Evolutionary conservation across 108 stramenopile species (phyloP).

Genomic region (Asterionellopsis glacialis): DNA sequence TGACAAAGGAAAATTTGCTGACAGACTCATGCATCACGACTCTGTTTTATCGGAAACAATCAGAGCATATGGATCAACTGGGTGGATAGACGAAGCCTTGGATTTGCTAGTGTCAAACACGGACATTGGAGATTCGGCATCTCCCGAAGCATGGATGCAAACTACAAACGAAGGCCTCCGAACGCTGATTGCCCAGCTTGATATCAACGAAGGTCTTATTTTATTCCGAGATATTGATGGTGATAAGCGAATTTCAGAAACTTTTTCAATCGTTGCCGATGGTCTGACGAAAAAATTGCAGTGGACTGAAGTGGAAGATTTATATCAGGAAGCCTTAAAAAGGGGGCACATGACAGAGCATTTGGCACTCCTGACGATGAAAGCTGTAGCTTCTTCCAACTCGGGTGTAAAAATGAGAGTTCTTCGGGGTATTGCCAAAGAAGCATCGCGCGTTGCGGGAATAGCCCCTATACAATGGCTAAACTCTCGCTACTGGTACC

Average conservation of each 20-base stretch:
- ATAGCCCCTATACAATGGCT: constrained; percentile 42
- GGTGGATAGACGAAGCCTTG: not conserved
- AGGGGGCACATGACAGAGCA: constrained; percentile 57
- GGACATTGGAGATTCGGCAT: constrained; percentile 2
- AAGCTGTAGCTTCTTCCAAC: constrained; percentile 43
- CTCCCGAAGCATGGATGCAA: not conserved
- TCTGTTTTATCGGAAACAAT: constrained; percentile 4
- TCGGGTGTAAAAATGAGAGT: constrained; percentile 46
- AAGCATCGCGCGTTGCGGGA: constrained; percentile 38
- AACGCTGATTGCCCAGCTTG: constrained; percentile 1
- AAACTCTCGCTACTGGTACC: constrained; percentile 51
- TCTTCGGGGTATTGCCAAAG: constrained; percentile 49
- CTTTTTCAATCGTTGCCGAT: constrained; percentile 28
- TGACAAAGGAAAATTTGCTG: not conserved
- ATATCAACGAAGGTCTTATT: constrained; percentile 16
- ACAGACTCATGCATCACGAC: not conserved
- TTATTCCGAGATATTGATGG: constrained; percentile 18
- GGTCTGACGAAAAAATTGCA: constrained; percentile 17
- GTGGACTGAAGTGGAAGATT: constrained; percentile 38
- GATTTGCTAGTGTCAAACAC: constrained; percentile 7
- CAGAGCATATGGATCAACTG: not conserved
- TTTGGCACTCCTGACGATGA: constrained; percentile 51
- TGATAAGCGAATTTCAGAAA: constrained; percentile 19
- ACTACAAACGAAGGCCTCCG: constrained; percentile 5
- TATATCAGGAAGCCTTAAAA: constrained; percentile 42